Percentiles rank a stretch among this genome's conserved stretches.
Conservation (phyloP, 805 yeast genomes). For the Teunomyces gatunensis region DNA sequence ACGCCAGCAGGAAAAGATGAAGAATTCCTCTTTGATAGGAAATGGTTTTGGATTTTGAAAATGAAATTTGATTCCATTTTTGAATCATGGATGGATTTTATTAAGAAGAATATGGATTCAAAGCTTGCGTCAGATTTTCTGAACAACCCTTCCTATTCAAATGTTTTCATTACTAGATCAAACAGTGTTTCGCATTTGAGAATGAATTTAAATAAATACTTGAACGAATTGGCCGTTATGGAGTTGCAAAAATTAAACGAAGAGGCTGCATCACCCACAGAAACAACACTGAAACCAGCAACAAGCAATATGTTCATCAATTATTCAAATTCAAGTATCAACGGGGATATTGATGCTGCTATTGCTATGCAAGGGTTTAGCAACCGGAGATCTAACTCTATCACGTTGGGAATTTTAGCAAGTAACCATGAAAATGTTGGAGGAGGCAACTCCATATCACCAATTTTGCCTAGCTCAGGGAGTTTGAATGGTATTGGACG, state of each 20-base stretch:
- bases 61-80: constrained; percentile 20
- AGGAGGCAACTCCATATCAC: not conserved
- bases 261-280: not conserved
- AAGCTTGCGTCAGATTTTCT: constrained; percentile 3
- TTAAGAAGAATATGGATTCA: constrained; percentile 8
- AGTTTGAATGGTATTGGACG: not conserved
- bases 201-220: constrained; percentile 13
- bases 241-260: constrained; percentile 10
- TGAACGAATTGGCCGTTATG: constrained; percentile 11
- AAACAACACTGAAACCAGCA: not conserved
- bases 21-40: constrained; percentile 22
- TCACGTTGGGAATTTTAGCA: constrained; percentile 17
- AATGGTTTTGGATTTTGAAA: constrained; percentile 25
- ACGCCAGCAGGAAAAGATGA: constrained; percentile 8
- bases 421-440: constrained; percentile 4
- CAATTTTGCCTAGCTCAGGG: not conserved
- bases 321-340: constrained; percentile 8
- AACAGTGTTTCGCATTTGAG: constrained; percentile 15
- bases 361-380: constrained; percentile 1
- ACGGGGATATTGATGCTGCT: constrained; percentile 6
- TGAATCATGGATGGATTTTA: constrained; percentile 23
- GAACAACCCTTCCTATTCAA: not conserved
- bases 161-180: constrained; percentile 6
- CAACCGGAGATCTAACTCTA: constrained; percentile 18
- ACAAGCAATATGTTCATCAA: constrained; percentile 5